phyloP scores from a whole-genome alignment of 768 basidiomycete species.

The Crucibulum laeve region DNA sequence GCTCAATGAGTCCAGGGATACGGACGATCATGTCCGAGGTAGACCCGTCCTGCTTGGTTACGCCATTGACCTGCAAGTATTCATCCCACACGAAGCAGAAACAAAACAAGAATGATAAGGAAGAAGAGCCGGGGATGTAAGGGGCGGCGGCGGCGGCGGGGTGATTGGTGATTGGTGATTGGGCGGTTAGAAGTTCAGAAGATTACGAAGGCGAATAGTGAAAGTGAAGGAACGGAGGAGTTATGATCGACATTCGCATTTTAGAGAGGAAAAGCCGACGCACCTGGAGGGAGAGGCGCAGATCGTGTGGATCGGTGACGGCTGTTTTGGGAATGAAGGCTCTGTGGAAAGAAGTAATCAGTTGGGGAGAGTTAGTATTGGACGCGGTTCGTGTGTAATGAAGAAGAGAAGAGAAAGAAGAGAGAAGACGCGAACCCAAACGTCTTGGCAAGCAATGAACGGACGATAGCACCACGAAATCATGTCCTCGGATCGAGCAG shows the following conservation, averaged over 20 bases:
- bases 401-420: conserved; percentile 2
- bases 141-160: no score
- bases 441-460: no score
- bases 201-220: background rate
- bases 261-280: no score
- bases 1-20: conserved; percentile 84
- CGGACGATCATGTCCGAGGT: conserved; percentile 91
- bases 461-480: no score
- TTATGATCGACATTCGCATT: no score
- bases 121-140: background rate
- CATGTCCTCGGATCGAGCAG: no score
- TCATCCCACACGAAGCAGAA: no score
- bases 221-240: background rate
- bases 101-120: no score
- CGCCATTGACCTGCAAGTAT: conserved; percentile 92
- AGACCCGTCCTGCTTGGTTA: conserved; percentile 77
- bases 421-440: no score
- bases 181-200: background rate
- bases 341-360: conserved; percentile 28
- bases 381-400: conserved; percentile 5
- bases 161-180: no score
- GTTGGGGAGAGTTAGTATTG: background rate
- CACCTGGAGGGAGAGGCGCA: conserved; percentile 76
- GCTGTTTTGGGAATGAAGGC: conserved; percentile 75
- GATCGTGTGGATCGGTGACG: conserved; percentile 68